Conservation (phyloP, 768 basidiomycete species). For the Brasilioporus rufonigricans region DNA sequence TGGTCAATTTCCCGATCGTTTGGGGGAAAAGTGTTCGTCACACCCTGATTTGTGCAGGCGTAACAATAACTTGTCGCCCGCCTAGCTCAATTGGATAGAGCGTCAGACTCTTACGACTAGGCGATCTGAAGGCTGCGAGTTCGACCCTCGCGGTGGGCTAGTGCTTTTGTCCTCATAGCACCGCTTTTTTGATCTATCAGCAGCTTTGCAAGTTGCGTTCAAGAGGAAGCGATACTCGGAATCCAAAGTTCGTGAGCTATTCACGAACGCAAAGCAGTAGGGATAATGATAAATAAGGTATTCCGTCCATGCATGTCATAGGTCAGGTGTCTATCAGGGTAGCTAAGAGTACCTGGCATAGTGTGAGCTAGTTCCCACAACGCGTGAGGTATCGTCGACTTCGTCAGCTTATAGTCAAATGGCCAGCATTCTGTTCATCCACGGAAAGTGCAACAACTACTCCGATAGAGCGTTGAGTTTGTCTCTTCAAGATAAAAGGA, state of each 20-base stretch:
- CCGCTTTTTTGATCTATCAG: no score
- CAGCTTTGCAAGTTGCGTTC: no score
- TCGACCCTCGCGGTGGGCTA: slow-evolving; percentile 66
- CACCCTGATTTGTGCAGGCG: no score
- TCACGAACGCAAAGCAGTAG: not conserved
- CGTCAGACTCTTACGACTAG: slow-evolving; percentile 58
- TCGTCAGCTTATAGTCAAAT: slow-evolving; percentile 19
- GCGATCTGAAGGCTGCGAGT: slow-evolving; percentile 62
- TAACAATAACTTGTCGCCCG: slow-evolving; percentile 41
- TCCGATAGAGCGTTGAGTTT: not conserved
- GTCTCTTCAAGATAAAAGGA: not conserved
- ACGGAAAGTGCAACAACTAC: slow-evolving; percentile 80
- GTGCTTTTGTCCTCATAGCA: not conserved
- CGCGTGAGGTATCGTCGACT: slow-evolving; percentile 16
- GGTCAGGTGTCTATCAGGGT: slow-evolving; percentile 2
- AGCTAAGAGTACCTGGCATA: slow-evolving; percentile 1
- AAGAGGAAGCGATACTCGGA: no score
- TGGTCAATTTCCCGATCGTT: no score
- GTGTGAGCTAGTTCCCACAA: slow-evolving; percentile 1
- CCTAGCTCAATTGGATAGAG: slow-evolving; percentile 70
- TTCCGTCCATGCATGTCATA: slow-evolving; percentile 15
- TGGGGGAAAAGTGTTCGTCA: no score
- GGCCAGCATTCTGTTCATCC: slow-evolving; percentile 44
- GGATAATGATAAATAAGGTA: slow-evolving; percentile 24
- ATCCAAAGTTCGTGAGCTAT: no score